phyloP scores from a whole-genome alignment of 2,329 filamentous ascomycete genomes.

The Trichoderma sp. region DNA sequence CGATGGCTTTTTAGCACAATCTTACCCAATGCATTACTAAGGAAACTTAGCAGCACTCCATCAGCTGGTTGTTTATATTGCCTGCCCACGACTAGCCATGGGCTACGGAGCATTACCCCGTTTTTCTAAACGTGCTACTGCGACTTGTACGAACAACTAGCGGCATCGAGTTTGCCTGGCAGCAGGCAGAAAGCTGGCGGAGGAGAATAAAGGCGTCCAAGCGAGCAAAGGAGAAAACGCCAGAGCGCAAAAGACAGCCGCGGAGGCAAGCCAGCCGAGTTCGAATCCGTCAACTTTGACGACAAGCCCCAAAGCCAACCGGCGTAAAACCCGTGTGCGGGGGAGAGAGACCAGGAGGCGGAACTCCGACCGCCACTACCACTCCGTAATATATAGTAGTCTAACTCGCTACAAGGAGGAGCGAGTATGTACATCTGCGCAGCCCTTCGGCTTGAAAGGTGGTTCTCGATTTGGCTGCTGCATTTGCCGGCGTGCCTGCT shows the following conservation, averaged over 20 bases:
- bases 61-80: not conserved
- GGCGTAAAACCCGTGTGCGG: not conserved
- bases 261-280: not conserved
- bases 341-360: not conserved
- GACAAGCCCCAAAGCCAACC: not conserved
- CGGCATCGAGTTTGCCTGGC: not conserved
- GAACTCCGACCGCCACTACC: not conserved
- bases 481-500: not conserved
- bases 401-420: not conserved
- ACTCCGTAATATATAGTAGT: not conserved
- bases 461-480: not conserved
- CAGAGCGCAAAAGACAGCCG: not conserved
- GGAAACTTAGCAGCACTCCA: not conserved
- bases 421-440: not conserved
- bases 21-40: conserved; percentile 9
- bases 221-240: not conserved
- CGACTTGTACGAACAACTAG: not conserved
- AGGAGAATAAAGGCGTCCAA: not conserved
- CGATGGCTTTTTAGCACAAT: not conserved
- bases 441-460: not conserved
- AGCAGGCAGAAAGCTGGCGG: not conserved
- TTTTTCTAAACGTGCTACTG: not conserved
- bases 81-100: not conserved
- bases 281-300: not conserved
- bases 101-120: not conserved